Percentiles rank a stretch among this genome's conserved stretches.
These are phyloP conservation scores for Zalerion maritima DNA, from an alignment of 495 filamentous ascomycete genomes.

Conservation along the genomic window DNA sequence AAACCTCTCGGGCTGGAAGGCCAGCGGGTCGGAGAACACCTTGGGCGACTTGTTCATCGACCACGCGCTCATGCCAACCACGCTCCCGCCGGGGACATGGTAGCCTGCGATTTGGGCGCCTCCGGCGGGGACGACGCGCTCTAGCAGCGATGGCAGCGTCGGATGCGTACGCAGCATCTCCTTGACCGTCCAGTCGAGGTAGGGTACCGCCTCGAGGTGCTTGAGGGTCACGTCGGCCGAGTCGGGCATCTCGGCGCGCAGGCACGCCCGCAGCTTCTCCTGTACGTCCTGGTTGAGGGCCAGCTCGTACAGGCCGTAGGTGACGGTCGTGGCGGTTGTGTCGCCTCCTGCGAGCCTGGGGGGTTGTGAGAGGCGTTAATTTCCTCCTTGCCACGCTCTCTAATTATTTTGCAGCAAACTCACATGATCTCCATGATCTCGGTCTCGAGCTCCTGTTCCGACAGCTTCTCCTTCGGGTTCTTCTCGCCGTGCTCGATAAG, in stretches of 20 bases:
- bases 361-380: too few relatives aligned
- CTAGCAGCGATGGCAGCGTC: conserved; percentile 8
- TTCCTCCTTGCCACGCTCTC: too few relatives aligned
- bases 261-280: conserved; percentile 8
- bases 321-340: conserved; percentile 14
- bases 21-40: too few relatives aligned
- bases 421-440: too few relatives aligned
- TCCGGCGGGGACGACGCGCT: conserved; percentile 14
- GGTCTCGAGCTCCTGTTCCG: too few relatives aligned
- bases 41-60: too few relatives aligned
- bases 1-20: too few relatives aligned
- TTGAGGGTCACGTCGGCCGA: background rate
- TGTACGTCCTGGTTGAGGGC: conserved; percentile 8
- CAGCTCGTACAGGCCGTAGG: conserved; percentile 14
- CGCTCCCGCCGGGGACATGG: conserved; percentile 12
- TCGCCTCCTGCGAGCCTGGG: conserved; percentile 16
- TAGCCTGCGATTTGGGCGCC: conserved; percentile 15
- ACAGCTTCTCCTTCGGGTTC: too few relatives aligned
- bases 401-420: too few relatives aligned
- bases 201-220: too few relatives aligned
- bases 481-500: too few relatives aligned
- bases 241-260: conserved; percentile 14
- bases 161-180: conserved; percentile 22
- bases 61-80: conserved; percentile 14
- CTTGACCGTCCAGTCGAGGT: conserved; percentile 21